A percentile compares a stretch with the other conserved stretches of the same genome.
phyloP scores from a whole-genome alignment of 2,329 filamentous ascomycete species.

The Westerdykella aurantiaca region DNA sequence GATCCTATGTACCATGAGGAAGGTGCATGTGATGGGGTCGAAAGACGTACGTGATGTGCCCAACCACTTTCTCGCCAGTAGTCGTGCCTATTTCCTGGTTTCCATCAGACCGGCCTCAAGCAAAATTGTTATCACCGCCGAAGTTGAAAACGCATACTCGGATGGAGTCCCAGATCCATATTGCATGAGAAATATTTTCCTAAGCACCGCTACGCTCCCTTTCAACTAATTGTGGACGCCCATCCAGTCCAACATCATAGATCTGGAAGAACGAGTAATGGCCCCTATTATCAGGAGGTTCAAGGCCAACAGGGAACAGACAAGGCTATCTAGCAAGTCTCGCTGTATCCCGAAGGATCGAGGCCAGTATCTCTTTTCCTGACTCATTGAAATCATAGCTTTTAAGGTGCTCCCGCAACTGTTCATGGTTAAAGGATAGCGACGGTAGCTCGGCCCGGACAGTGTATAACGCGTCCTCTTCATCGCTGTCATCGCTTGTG shows the following conservation, averaged over 20 bases:
- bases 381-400: constrained; percentile 41
- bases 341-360: constrained; percentile 39
- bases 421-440: constrained; percentile 40
- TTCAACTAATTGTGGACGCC: constrained; percentile 37
- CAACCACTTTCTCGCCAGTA: constrained; percentile 46
- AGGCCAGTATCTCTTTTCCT: constrained; percentile 39
- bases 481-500: constrained; percentile 24
- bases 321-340: constrained; percentile 39
- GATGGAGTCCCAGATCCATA: constrained; percentile 27
- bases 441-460: constrained; percentile 38
- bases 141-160: neutral
- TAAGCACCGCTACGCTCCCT: constrained; percentile 18
- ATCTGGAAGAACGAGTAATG: constrained; percentile 51
- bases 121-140: too few species aligned
- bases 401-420: constrained; percentile 42
- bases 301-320: constrained; percentile 40
- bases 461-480: constrained; percentile 31
- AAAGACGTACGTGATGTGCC: constrained; percentile 45
- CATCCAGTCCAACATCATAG: constrained; percentile 50
- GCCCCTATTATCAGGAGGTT: constrained; percentile 38
- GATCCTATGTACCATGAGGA: constrained; percentile 27
- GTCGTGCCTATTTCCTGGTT: constrained; percentile 34
- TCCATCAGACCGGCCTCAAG: too few species aligned
- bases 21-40: too few species aligned
- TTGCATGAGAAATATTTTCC: constrained; percentile 29